These are phyloP conservation scores for Candida andamanensis DNA, from an alignment of 805 yeast genomes.

Conservation along the genomic window DNA sequence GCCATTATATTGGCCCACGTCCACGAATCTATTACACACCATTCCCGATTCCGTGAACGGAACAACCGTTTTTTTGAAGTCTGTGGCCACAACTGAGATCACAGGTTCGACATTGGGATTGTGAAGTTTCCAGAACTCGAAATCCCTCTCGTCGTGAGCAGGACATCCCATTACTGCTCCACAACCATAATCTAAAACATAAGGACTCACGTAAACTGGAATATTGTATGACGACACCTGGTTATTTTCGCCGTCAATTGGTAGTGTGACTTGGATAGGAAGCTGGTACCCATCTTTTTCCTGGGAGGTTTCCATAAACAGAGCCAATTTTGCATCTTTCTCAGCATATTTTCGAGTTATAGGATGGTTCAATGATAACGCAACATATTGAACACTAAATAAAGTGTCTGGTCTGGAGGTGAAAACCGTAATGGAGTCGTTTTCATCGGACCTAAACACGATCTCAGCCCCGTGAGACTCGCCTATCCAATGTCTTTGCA, in stretches of 20 bases:
- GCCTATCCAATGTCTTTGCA: conserved; percentile 96
- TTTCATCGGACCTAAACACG: conserved; percentile 35
- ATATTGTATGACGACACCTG: conserved; percentile 22
- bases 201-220: conserved; percentile 88
- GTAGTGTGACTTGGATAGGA: conserved; percentile 47
- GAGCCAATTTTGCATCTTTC: conserved; percentile 34
- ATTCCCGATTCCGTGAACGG: conserved; percentile 45
- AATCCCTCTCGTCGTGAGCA: conserved; percentile 84
- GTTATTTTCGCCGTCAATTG: conserved; percentile 41
- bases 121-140: conserved; percentile 69
- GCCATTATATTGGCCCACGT: conserved; percentile 44
- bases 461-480: conserved; percentile 76
- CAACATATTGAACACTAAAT: conserved; percentile 76
- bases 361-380: conserved; percentile 70
- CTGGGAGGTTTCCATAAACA: conserved; percentile 38
- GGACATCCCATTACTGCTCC: conserved; percentile 99
- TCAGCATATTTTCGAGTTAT: conserved; percentile 39
- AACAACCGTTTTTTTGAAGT: conserved; percentile 9
- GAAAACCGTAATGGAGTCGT: conserved; percentile 46
- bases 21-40: conserved; percentile 20
- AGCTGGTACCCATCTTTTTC: conserved; percentile 53
- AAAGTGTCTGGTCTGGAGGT: conserved; percentile 92
- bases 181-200: conserved; percentile 82
- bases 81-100: conserved; percentile 42
- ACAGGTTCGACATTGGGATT: conserved; percentile 40